Evolutionary conservation across 345 rosid species (phyloP).

Genomic region (Eucalyptus decipiens): DNA sequence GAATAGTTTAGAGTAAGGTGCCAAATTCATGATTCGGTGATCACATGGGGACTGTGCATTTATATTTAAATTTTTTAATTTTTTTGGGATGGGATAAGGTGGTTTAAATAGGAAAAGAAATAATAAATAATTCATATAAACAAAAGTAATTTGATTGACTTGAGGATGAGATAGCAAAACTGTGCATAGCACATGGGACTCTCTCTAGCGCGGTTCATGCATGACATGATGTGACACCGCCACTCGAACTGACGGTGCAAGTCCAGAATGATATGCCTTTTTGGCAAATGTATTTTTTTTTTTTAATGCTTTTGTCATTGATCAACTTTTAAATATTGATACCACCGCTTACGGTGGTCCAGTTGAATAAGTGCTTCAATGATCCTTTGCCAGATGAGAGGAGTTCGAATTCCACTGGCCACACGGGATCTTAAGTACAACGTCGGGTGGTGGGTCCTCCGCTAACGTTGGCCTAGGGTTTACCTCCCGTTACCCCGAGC

Average conservation of each 20-base stretch:
- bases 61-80: rapidly evolving
- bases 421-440: too few relatives aligned
- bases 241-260: neutral
- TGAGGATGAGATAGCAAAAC: neutral
- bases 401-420: too few relatives aligned
- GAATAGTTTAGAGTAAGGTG: neutral
- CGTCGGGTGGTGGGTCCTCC: too few relatives aligned
- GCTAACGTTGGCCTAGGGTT: too few relatives aligned
- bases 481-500: too few relatives aligned
- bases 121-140: neutral
- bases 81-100: neutral
- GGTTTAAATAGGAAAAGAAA: neutral
- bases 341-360: too few relatives aligned
- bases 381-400: too few relatives aligned
- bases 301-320: neutral
- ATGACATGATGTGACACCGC: neutral
- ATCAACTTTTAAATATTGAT: neutral
- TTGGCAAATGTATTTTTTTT: neutral
- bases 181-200: neutral
- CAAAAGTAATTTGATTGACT: neutral
- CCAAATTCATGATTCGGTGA: neutral
- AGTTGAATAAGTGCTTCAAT: too few relatives aligned
- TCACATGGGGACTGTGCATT: neutral
- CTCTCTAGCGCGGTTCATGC: neutral
- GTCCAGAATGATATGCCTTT: neutral